These are phyloP conservation scores for Stachybotrys chartarum DNA, from an alignment of 2,329 filamentous ascomycete species.

Conservation along the genomic window DNA sequence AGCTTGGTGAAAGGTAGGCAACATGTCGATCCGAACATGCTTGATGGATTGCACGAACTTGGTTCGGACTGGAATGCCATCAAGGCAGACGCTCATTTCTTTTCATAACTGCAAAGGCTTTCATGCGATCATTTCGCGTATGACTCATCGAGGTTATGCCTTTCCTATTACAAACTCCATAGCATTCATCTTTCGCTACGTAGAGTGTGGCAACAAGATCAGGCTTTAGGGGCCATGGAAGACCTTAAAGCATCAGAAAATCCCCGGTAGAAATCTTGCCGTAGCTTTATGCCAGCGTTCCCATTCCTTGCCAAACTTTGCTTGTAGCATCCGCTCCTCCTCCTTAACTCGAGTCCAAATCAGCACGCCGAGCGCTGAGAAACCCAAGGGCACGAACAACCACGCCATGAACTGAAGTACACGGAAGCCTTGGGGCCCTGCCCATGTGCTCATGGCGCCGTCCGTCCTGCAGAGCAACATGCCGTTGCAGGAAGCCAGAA, in stretches of 20 bases:
- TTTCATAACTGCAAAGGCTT: too few species aligned
- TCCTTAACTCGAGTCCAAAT: conserved; percentile 32
- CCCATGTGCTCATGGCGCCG: conserved; percentile 30
- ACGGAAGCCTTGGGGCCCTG: conserved; percentile 15
- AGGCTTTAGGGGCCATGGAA: too few species aligned
- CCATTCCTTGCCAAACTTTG: conserved; percentile 40
- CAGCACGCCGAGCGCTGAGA: conserved; percentile 10
- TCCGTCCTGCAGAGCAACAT: conserved; percentile 29
- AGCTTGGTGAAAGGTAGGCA: too few species aligned
- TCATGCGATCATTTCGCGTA: too few species aligned
- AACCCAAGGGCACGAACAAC: conserved; percentile 1
- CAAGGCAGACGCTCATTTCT: too few species aligned
- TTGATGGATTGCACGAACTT: too few species aligned
- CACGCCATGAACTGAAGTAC: conserved; percentile 1
- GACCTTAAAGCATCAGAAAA: conserved; percentile 21
- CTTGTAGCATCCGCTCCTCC: conserved; percentile 43
- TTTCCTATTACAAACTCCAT: too few species aligned
- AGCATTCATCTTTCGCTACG: too few species aligned
- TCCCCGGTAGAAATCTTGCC: conserved; percentile 38
- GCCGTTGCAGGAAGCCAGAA: conserved; percentile 23
- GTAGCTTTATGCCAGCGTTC: conserved; percentile 39
- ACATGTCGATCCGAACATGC: too few species aligned
- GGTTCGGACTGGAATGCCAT: too few species aligned
- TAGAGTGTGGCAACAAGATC: too few species aligned
- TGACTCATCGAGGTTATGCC: too few species aligned